Percentiles rank a stretch among this genome's conserved stretches.
Evolutionary conservation across 805 yeast species (phyloP).

Genomic region (Suhomyces kilbournensis): DNA sequence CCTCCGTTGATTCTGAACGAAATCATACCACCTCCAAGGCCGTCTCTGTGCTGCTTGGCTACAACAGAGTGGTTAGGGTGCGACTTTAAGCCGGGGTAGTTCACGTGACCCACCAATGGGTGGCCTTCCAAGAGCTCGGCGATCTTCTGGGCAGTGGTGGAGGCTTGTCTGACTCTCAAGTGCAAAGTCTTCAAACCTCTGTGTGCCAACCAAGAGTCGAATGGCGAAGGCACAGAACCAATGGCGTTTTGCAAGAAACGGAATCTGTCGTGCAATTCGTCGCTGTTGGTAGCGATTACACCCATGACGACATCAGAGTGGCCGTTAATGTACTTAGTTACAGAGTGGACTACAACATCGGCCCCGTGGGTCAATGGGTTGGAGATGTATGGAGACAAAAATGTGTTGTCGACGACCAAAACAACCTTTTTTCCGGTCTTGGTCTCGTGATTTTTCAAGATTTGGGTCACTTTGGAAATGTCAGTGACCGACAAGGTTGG

Average conservation of each 20-base stretch:
- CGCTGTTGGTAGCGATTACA: constrained; percentile 67
- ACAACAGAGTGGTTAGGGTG: constrained; percentile 66
- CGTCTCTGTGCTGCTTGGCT: constrained; percentile 72
- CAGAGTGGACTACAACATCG: constrained; percentile 84
- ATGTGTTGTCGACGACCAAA: constrained; percentile 84
- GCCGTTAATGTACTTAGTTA: constrained; percentile 87
- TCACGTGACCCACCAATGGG: constrained; percentile 59
- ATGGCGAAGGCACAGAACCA: constrained; percentile 87
- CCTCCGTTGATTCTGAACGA: constrained; percentile 86
- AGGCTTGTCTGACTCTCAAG: constrained; percentile 70
- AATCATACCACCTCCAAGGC: constrained; percentile 89
- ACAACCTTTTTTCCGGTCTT: constrained; percentile 50
- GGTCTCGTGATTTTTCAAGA: constrained; percentile 45
- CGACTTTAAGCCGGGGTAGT: constrained; percentile 78
- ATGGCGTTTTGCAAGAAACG: constrained; percentile 82
- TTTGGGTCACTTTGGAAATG: constrained; percentile 56
- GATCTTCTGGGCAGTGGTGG: constrained; percentile 61
- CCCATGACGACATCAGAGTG: constrained; percentile 92
- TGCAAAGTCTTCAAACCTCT: constrained; percentile 87
- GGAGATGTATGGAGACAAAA: constrained; percentile 81
- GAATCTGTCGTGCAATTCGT: constrained; percentile 56
- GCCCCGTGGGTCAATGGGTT: constrained; percentile 84
- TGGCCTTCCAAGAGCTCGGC: constrained; percentile 58
- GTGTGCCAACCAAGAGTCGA: constrained; percentile 91
- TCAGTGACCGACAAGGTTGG: constrained; percentile 82